A percentile compares a stretch with the other conserved stretches of the same genome.
These are phyloP conservation scores for Neobulgaria alba DNA, from an alignment of 2,329 filamentous ascomycete genomes.

Conservation along the genomic window DNA sequence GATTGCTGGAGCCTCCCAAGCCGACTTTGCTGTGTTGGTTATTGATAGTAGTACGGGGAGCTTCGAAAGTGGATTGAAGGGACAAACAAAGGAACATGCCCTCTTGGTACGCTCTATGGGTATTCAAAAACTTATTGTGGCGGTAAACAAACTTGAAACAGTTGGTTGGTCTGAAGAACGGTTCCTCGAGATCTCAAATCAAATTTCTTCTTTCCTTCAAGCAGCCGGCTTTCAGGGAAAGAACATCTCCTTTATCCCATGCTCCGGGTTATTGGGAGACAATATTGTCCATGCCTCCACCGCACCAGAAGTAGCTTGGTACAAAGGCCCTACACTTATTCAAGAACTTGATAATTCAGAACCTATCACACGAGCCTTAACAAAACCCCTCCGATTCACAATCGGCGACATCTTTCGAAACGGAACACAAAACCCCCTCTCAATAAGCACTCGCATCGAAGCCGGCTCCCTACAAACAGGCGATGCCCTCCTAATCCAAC, in stretches of 20 bases:
- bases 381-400: constrained; percentile 76
- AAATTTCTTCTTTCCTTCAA: constrained; percentile 74
- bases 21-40: constrained; percentile 90
- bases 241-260: constrained; percentile 79
- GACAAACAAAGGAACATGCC: constrained; percentile 91
- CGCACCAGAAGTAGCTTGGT: constrained; percentile 62
- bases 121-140: constrained; percentile 78
- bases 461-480: constrained; percentile 77
- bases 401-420: constrained; percentile 81
- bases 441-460: constrained; percentile 79
- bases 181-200: constrained; percentile 77
- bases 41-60: constrained; percentile 86
- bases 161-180: constrained; percentile 74
- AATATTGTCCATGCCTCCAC: constrained; percentile 62
- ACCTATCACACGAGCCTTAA: constrained; percentile 59
- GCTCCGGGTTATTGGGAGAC: constrained; percentile 80
- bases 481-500: constrained; percentile 70
- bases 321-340: constrained; percentile 68
- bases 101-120: constrained; percentile 85
- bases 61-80: constrained; percentile 87
- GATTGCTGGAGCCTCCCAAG: constrained; percentile 94
- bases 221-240: constrained; percentile 74
- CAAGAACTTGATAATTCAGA: constrained; percentile 80
- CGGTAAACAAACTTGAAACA: constrained; percentile 91
- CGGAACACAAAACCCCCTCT: constrained; percentile 71